Evolutionary conservation across 495 filamentous ascomycete genomes (phyloP).

Genomic region (Podospora bellae-mahoneyi): DNA sequence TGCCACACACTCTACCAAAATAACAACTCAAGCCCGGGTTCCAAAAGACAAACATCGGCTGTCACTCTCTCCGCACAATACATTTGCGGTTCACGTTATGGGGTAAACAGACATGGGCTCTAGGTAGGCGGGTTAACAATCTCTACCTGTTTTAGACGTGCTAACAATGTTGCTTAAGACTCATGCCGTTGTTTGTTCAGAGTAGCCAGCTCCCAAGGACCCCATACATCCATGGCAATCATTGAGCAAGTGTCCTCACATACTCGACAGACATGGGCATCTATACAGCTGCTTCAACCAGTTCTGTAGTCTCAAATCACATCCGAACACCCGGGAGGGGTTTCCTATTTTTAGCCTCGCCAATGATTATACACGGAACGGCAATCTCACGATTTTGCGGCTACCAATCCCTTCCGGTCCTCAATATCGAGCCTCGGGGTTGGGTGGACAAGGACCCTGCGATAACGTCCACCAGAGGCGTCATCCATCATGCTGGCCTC

Average conservation of each 20-base stretch:
- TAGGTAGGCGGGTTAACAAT: background rate
- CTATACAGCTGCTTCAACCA: background rate
- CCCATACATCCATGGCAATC: background rate
- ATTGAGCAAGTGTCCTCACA: background rate
- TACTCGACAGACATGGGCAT: background rate
- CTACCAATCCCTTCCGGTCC: background rate
- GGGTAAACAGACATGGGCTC: background rate
- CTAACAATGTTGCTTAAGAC: background rate
- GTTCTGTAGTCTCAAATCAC: background rate
- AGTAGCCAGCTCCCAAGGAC: background rate
- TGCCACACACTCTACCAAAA: background rate
- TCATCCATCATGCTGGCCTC: background rate
- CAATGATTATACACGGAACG: background rate
- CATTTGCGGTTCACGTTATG: background rate
- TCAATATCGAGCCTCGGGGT: background rate
- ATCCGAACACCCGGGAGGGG: background rate
- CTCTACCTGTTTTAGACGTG: background rate
- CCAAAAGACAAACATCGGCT: background rate
- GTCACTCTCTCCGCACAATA: background rate
- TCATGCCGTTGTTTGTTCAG: background rate
- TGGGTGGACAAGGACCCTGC: background rate
- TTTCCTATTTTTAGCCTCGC: background rate
- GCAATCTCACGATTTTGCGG: background rate
- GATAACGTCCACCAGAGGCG: background rate
- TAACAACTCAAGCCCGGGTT: background rate